Evolutionary conservation across 176 grass and related monocot genomes (phyloP).

Genomic region (Oryza glaberrima): DNA sequence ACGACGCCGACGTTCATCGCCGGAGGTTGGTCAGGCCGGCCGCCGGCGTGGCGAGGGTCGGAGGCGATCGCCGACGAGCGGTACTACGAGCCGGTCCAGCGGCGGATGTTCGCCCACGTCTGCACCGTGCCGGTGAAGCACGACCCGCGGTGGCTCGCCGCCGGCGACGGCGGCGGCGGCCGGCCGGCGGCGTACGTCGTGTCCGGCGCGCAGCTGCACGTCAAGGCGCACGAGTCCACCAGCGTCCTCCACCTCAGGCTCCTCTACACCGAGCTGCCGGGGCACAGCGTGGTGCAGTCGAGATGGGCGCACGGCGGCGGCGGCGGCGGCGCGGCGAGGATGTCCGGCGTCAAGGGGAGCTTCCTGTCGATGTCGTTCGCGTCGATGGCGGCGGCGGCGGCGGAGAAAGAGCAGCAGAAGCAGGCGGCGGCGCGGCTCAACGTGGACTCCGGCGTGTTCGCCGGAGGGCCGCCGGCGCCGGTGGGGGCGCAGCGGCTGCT

Average conservation of each 20-base stretch:
- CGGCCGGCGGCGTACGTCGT: constrained; percentile 53
- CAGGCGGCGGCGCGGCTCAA: background rate
- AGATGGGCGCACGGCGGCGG: constrained; percentile 54
- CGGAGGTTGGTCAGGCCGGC: background rate
- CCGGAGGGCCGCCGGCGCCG: constrained; percentile 61
- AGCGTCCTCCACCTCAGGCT: constrained; percentile 76
- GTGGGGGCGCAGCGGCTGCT: constrained; percentile 68
- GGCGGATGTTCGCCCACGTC: constrained; percentile 77
- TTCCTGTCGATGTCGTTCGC: constrained; percentile 57
- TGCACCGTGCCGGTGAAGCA: constrained; percentile 86
- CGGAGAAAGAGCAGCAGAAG: constrained; percentile 42
- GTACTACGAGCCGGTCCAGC: constrained; percentile 74
- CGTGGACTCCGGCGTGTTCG: constrained; percentile 76
- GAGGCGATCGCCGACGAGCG: constrained; percentile 64
- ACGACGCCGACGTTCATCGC: constrained; percentile 60
- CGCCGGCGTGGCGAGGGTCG: constrained; percentile 64
- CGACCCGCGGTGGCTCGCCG: constrained; percentile 47
- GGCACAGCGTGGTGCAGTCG: constrained; percentile 62
- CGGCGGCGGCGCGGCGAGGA: constrained; percentile 5
- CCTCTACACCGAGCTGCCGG: constrained; percentile 62
- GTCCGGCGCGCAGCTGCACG: constrained; percentile 73
- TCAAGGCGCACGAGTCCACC: constrained; percentile 42
- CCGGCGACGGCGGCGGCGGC: background rate
- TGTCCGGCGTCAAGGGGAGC: constrained; percentile 56
- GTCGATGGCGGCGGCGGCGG: background rate